phyloP scores from a whole-genome alignment of 1,284 basidiomycete genomes.

The Ganoderma lingzhi region DNA sequence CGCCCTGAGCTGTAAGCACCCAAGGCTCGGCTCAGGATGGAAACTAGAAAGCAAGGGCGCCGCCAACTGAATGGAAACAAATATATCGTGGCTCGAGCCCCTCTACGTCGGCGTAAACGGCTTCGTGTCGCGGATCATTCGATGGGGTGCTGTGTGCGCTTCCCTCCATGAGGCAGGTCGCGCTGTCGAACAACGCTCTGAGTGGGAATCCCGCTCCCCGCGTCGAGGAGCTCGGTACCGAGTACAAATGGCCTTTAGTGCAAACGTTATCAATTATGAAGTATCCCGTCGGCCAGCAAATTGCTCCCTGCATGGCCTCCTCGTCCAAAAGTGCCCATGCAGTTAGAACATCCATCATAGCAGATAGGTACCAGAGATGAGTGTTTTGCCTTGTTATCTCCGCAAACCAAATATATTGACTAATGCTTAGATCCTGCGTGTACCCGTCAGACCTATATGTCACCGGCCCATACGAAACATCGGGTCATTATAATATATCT shows the following conservation, averaged over 20 bases:
- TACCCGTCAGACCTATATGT: not conserved
- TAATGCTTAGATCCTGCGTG: constrained; percentile 1
- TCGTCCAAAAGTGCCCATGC: too few relatives aligned
- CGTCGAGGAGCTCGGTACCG: constrained; percentile 31
- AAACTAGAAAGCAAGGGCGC: constrained; percentile 29
- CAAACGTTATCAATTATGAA: not conserved
- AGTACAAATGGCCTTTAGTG: constrained; percentile 1
- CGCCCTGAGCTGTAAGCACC: constrained; percentile 32
- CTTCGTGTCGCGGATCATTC: constrained; percentile 34
- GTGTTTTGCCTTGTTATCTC: constrained; percentile 21
- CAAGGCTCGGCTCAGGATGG: constrained; percentile 24
- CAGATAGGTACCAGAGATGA: not conserved
- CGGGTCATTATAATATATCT: not conserved
- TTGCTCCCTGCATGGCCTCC: not conserved
- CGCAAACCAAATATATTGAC: constrained; percentile 13
- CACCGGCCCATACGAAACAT: constrained; percentile 3
- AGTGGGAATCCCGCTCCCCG: constrained; percentile 18
- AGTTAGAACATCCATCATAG: not conserved
- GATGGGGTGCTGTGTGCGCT: constrained; percentile 23
- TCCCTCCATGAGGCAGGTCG: constrained; percentile 21
- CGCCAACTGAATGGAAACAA: constrained; percentile 29
- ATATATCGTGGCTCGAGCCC: constrained; percentile 25
- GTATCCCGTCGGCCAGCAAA: not conserved
- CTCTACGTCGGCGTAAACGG: constrained; percentile 24
- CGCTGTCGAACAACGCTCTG: constrained; percentile 15